Evolutionary conservation across 2,329 filamentous ascomycete species (phyloP).

Genomic region (Pseudogymnoascus sp.): DNA sequence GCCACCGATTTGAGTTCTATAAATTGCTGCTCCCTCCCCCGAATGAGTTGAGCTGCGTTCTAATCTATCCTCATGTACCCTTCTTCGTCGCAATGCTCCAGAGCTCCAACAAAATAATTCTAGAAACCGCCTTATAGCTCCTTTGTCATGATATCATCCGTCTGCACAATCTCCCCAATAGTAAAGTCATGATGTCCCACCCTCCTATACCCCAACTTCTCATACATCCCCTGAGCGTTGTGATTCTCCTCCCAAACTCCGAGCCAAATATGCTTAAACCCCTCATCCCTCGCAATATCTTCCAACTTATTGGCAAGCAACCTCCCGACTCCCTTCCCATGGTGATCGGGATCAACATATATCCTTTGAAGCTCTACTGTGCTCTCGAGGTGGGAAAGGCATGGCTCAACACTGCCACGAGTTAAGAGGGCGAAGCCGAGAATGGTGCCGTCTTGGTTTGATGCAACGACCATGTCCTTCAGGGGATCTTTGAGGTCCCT

Average conservation of each 20-base stretch:
- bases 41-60: background rate
- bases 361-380: slow-evolving; percentile 37
- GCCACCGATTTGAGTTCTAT: background rate
- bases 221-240: slow-evolving; percentile 35
- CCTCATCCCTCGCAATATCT: slow-evolving; percentile 31
- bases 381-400: slow-evolving; percentile 27
- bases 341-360: slow-evolving; percentile 33
- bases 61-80: background rate
- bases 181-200: slow-evolving; percentile 38
- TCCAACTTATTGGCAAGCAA: slow-evolving; percentile 28
- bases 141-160: slow-evolving; percentile 38
- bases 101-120: background rate
- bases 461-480: slow-evolving; percentile 27
- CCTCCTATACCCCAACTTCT: slow-evolving; percentile 34
- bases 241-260: slow-evolving; percentile 43
- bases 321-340: slow-evolving; percentile 36
- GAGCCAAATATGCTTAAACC: slow-evolving; percentile 38
- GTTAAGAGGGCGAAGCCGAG: slow-evolving; percentile 39
- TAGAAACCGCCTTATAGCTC: slow-evolving; percentile 17
- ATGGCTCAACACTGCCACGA: slow-evolving; percentile 33
- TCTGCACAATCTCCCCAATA: slow-evolving; percentile 36
- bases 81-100: background rate
- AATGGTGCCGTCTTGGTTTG: slow-evolving; percentile 21
- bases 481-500: slow-evolving; percentile 23
- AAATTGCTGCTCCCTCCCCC: background rate